These are phyloP conservation scores for Odontarrhena argentea DNA, from an alignment of 345 rosid species.

Conservation along the genomic window DNA sequence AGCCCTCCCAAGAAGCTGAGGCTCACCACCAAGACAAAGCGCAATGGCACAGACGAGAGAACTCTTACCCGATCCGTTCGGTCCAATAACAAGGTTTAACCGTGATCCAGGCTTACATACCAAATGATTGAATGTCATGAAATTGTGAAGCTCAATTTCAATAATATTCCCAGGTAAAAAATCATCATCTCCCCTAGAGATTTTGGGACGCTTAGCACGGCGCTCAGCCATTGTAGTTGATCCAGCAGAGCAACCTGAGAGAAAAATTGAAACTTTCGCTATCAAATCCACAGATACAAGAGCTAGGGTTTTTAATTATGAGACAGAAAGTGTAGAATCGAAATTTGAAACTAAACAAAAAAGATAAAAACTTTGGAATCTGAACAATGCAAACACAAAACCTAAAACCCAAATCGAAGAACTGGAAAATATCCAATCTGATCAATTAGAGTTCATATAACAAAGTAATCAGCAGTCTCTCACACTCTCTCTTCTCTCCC, in stretches of 20 bases:
- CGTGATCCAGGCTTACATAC: constrained; percentile 86
- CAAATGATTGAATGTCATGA: constrained; percentile 83
- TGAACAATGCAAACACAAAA: constrained; percentile 11
- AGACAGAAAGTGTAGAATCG: not conserved
- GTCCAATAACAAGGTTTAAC: constrained; percentile 90
- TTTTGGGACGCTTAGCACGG: constrained; percentile 58
- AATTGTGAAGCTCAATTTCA: constrained; percentile 82
- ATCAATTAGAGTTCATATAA: not conserved
- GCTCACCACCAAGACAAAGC: constrained; percentile 90
- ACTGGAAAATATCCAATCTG: not conserved
- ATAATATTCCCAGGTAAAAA: constrained; percentile 82
- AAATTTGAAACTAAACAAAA: constrained; percentile 12
- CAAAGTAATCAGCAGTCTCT: constrained; percentile 18
- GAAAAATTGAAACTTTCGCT: not conserved
- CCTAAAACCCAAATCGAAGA: constrained; percentile 22
- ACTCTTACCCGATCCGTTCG: constrained; percentile 96
- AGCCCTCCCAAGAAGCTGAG: constrained; percentile 96
- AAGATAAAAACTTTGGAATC: not conserved
- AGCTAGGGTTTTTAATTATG: not conserved
- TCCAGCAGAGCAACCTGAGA: constrained; percentile 10
- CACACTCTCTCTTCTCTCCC: constrained; percentile 11
- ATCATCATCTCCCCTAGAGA: constrained; percentile 85
- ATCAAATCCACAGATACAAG: not conserved
- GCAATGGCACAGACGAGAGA: constrained; percentile 97
- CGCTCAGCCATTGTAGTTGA: constrained; percentile 47